Evolutionary conservation across 1,284 basidiomycete genomes (phyloP).

Genomic region (Austroboletus niveus): DNA sequence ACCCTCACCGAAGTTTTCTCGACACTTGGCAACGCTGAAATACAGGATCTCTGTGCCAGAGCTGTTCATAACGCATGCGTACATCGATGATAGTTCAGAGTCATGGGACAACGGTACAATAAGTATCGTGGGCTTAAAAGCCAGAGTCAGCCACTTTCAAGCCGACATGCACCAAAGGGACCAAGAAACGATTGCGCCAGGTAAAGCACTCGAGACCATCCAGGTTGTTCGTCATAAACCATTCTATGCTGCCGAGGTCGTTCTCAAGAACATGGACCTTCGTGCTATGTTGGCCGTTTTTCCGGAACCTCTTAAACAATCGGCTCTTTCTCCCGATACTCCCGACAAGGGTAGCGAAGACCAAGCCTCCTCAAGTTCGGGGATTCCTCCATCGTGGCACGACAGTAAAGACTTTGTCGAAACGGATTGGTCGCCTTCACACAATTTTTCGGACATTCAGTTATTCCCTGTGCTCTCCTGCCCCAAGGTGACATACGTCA

Average conservation of each 20-base stretch:
- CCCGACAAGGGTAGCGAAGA: conserved; percentile 25
- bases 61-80: conserved; percentile 86
- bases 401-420: conserved; percentile 87
- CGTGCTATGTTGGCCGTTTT: conserved; percentile 82
- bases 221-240: conserved; percentile 77
- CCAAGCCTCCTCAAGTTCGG: conserved; percentile 22
- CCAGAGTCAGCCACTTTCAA: conserved; percentile 76
- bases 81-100: conserved; percentile 75
- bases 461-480: conserved; percentile 74
- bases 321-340: conserved; percentile 45
- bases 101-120: conserved; percentile 81
- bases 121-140: conserved; percentile 83
- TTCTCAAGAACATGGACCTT: conserved; percentile 76
- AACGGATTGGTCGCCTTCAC: conserved; percentile 60
- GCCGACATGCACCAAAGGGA: conserved; percentile 93
- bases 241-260: conserved; percentile 91
- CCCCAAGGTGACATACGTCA: conserved; percentile 84
- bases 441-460: conserved; percentile 60
- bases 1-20: conserved; percentile 86
- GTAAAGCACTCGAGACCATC: conserved; percentile 44
- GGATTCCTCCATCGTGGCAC: conserved; percentile 60
- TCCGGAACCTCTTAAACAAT: conserved; percentile 62
- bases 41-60: conserved; percentile 82
- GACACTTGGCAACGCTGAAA: conserved; percentile 90
- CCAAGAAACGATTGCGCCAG: conserved; percentile 67